Percentiles rank a stretch among this genome's conserved stretches.
These are phyloP conservation scores for Cercospora zeae-maydis DNA, from an alignment of 2,329 filamentous ascomycete genomes.

Conservation along the genomic window DNA sequence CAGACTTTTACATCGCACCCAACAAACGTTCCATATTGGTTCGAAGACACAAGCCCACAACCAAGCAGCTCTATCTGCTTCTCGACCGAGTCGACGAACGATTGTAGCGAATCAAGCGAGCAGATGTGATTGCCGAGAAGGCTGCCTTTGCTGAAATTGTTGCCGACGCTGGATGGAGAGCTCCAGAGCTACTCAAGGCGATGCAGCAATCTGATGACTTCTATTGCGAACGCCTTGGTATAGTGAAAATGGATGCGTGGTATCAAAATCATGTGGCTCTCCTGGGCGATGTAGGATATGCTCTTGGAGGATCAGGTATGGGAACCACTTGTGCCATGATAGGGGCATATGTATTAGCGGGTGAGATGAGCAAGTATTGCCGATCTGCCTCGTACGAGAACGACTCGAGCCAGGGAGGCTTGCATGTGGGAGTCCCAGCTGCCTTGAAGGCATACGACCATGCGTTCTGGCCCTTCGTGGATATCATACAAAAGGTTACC, in stretches of 20 bases:
- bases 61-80: slow-evolving; percentile 8
- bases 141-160: slow-evolving; percentile 27
- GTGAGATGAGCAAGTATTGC: slow-evolving; percentile 22
- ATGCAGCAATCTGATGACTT: slow-evolving; percentile 34
- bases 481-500: slow-evolving; percentile 17
- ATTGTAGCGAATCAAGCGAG: not conserved
- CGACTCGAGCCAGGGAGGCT: not conserved
- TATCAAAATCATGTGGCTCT: slow-evolving; percentile 32
- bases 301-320: slow-evolving; percentile 21
- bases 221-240: slow-evolving; percentile 31
- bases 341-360: slow-evolving; percentile 29
- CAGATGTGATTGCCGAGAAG: slow-evolving; percentile 12
- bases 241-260: slow-evolving; percentile 6
- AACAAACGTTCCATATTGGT: slow-evolving; percentile 4
- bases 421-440: slow-evolving; percentile 1
- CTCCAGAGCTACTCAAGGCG: slow-evolving; percentile 37
- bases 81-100: slow-evolving; percentile 2
- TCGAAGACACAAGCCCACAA: not conserved
- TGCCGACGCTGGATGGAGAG: slow-evolving; percentile 33
- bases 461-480: slow-evolving; percentile 20
- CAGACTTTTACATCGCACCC: slow-evolving; percentile 4
- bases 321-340: slow-evolving; percentile 28
- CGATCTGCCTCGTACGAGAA: not conserved
- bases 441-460: slow-evolving; percentile 25
- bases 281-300: slow-evolving; percentile 29